Conservation (phyloP, 1,284 basidiomycete genomes). For the Rhizoctonia solani region DNA sequence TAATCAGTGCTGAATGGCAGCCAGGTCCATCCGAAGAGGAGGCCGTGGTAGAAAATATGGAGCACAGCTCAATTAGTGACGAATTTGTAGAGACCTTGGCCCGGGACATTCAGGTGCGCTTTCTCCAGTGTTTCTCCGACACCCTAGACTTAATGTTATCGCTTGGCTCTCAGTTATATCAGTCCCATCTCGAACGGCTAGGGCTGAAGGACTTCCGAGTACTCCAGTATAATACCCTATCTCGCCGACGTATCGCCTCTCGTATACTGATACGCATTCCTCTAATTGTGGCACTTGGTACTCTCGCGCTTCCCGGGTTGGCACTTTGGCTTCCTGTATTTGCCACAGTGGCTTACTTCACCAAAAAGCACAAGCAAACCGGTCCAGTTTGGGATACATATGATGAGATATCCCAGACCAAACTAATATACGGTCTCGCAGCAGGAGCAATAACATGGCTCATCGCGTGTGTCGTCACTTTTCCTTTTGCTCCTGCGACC, state of each 20-base stretch:
- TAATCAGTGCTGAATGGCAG: conserved; percentile 10
- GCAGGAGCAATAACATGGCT: conserved; percentile 71
- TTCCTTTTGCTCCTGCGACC: conserved; percentile 62
- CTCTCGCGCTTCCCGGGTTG: conserved; percentile 78
- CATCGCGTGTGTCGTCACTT: conserved; percentile 56
- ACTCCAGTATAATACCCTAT: conserved; percentile 50
- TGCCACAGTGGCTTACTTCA: conserved; percentile 63
- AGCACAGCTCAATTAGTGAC: not conserved
- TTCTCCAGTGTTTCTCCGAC: conserved; percentile 1
- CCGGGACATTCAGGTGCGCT: conserved; percentile 63
- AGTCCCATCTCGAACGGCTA: conserved; percentile 64
- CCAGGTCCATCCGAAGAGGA: not conserved
- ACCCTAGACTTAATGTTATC: not conserved
- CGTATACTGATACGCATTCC: conserved; percentile 66
- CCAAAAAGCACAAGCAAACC: conserved; percentile 71
- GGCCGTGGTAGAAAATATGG: not conserved
- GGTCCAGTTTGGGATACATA: conserved; percentile 80
- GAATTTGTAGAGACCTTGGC: conserved; percentile 50
- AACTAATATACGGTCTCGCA: conserved; percentile 77
- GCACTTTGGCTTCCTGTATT: conserved; percentile 79
- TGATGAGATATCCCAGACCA: conserved; percentile 88
- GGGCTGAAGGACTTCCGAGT: conserved; percentile 83
- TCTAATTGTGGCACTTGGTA: conserved; percentile 67
- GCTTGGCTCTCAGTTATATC: conserved; percentile 61
- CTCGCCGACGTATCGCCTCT: conserved; percentile 46